Evolutionary conservation across 768 basidiomycete genomes (phyloP).

Genomic region (Rhizopogon vinicolor): DNA sequence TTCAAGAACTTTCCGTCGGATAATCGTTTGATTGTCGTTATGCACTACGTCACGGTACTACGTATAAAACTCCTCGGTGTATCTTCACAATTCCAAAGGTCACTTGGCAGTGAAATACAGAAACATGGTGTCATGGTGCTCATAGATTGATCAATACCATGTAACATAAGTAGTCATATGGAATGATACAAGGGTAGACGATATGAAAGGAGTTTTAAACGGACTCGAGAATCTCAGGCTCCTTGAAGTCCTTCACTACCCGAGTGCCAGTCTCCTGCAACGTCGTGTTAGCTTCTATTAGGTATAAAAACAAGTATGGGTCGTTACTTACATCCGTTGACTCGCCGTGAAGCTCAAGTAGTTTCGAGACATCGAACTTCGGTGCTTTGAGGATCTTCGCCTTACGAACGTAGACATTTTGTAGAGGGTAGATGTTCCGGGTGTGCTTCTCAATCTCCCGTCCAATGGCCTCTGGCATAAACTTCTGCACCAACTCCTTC

Average conservation of each 20-base stretch:
- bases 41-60: too few relatives aligned
- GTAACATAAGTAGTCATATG: slow-evolving; percentile 30
- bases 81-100: too few relatives aligned
- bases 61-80: too few relatives aligned
- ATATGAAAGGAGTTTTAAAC: slow-evolving; percentile 57
- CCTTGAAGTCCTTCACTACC: slow-evolving; percentile 95
- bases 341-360: slow-evolving; percentile 96
- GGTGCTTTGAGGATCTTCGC: slow-evolving; percentile 99
- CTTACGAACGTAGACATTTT: slow-evolving; percentile 99
- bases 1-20: too few relatives aligned
- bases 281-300: slow-evolving; percentile 4
- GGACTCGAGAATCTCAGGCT: slow-evolving; percentile 89
- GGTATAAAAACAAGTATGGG: neutral
- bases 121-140: slow-evolving; percentile 15
- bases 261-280: slow-evolving; percentile 89
- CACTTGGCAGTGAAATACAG: too few relatives aligned
- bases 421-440: slow-evolving; percentile 95
- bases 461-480: slow-evolving; percentile 97
- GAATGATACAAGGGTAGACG: slow-evolving; percentile 32
- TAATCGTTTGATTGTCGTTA: too few relatives aligned
- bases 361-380: slow-evolving; percentile 92
- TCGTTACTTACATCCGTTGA: slow-evolving; percentile 75
- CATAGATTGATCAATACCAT: slow-evolving; percentile 35
- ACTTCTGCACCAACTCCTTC: slow-evolving; percentile 98
- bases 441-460: slow-evolving; percentile 99